phyloP scores from a whole-genome alignment of 1,284 basidiomycete species.

The Fomitopsis schrenkii region DNA sequence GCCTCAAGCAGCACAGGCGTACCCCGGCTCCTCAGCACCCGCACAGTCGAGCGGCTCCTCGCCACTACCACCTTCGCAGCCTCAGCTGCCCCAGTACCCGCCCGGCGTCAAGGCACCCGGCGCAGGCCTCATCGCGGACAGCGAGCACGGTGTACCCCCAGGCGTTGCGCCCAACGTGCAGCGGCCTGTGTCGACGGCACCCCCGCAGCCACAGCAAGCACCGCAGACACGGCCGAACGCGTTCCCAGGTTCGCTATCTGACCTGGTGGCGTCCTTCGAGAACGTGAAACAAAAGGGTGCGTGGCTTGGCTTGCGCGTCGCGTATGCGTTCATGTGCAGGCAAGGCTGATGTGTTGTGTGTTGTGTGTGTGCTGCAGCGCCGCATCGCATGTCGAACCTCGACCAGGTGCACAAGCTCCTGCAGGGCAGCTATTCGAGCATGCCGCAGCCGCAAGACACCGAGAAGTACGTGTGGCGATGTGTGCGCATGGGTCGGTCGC shows the following conservation, averaged over 20 bases:
- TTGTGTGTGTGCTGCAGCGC: slow-evolving; percentile 44
- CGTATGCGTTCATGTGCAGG: neutral
- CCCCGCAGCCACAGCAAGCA: slow-evolving; percentile 27
- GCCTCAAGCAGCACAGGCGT: slow-evolving; percentile 60
- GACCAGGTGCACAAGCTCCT: slow-evolving; percentile 91
- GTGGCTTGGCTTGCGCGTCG: slow-evolving; percentile 18
- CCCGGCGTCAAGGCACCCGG: slow-evolving; percentile 61
- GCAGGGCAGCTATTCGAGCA: slow-evolving; percentile 83
- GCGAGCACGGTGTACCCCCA: slow-evolving; percentile 20
- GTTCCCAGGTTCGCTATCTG: slow-evolving; percentile 84
- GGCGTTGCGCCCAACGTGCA: slow-evolving; percentile 23
- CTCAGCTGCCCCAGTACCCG: slow-evolving; percentile 48
- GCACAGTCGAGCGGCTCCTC: slow-evolving; percentile 21
- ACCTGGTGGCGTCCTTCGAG: slow-evolving; percentile 94
- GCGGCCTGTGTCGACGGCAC: slow-evolving; percentile 30
- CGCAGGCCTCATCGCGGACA: slow-evolving; percentile 18
- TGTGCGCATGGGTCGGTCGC: neutral
- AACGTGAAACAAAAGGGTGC: slow-evolving; percentile 92
- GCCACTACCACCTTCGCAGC: slow-evolving; percentile 21
- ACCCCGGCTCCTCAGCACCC: slow-evolving; percentile 27
- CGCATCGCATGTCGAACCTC: slow-evolving; percentile 79
- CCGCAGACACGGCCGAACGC: slow-evolving; percentile 32
- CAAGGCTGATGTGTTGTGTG: neutral
- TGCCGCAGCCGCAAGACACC: slow-evolving; percentile 91
- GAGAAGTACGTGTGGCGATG: slow-evolving; percentile 67